phyloP scores from a whole-genome alignment of 1,284 basidiomycete species.

The Cutaneotrichosporon cutaneum region DNA sequence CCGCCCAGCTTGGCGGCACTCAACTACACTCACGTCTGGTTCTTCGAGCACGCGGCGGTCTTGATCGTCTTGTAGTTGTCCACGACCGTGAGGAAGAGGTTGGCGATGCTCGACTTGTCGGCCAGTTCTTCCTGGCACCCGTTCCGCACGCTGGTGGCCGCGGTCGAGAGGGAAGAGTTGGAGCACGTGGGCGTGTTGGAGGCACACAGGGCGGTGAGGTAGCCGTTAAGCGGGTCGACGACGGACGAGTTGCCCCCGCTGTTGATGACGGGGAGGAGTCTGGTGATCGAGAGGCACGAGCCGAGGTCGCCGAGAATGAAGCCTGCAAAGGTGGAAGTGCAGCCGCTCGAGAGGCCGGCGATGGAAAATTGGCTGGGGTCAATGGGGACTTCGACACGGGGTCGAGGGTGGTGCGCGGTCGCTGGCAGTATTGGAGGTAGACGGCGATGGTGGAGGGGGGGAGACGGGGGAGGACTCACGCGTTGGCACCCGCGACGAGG shows the following conservation, averaged over 20 bases:
- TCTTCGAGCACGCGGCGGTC: conserved; percentile 43
- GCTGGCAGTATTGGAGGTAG: too few relatives aligned
- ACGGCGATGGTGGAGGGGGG: not conserved
- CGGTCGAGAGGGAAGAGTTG: conserved; percentile 40
- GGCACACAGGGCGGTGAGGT: conserved; percentile 41
- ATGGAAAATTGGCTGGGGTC: conserved; percentile 1
- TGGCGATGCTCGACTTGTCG: conserved; percentile 30
- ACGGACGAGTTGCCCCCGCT: conserved; percentile 27
- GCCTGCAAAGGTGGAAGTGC: not conserved
- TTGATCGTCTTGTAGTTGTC: conserved; percentile 37
- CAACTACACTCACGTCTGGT: conserved; percentile 36
- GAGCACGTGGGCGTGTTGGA: conserved; percentile 39
- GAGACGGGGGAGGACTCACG: not conserved
- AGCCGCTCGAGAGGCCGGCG: not conserved
- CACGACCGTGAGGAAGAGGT: conserved; percentile 28
- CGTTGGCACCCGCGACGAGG: conserved; percentile 1
- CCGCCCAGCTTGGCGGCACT: too few relatives aligned
- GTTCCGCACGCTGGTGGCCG: conserved; percentile 13
- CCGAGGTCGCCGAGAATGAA: conserved; percentile 9
- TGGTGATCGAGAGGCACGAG: conserved; percentile 38
- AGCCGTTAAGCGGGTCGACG: conserved; percentile 37
- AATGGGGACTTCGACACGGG: not conserved
- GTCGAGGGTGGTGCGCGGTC: too few relatives aligned
- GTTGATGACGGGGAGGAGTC: conserved; percentile 31
- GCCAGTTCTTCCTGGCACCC: conserved; percentile 17